Evolutionary conservation across 208 protist species (phyloP).

Genomic region (Crithidia expoeki): DNA sequence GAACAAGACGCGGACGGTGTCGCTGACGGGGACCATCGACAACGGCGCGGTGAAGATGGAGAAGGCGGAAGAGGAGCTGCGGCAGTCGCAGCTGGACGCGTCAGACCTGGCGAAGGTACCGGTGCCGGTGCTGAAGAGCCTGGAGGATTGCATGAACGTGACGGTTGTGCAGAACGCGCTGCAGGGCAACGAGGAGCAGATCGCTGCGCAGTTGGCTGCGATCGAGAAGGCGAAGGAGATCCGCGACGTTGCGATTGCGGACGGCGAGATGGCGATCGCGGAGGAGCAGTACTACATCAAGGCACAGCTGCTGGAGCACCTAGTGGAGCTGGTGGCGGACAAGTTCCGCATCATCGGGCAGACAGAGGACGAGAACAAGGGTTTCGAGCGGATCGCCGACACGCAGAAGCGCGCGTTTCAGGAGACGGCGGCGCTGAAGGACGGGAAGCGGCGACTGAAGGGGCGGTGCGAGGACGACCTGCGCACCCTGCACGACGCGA

Average conservation of each 20-base stretch:
- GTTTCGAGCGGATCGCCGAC: conserved; percentile 80
- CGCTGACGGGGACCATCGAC: conserved; percentile 80
- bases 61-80: conserved; percentile 79
- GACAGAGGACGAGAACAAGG: conserved; percentile 79
- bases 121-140: conserved; percentile 64
- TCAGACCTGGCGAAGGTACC: conserved; percentile 76
- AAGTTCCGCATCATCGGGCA: conserved; percentile 78
- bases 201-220: conserved; percentile 78
- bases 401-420: conserved; percentile 83
- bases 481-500: conserved; percentile 77
- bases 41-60: conserved; percentile 81
- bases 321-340: conserved; percentile 78
- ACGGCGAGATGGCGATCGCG: conserved; percentile 84
- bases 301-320: conserved; percentile 79
- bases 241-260: conserved; percentile 79
- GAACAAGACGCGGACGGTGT: conserved; percentile 84
- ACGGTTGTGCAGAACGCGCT: conserved; percentile 78
- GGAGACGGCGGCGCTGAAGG: conserved; percentile 79
- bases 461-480: conserved; percentile 77
- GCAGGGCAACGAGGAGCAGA: conserved; percentile 78
- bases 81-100: conserved; percentile 66
- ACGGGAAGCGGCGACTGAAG: conserved; percentile 79
- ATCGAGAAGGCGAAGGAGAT: conserved; percentile 83
- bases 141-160: conserved; percentile 85
- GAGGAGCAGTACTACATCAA: conserved; percentile 89